These are phyloP conservation scores for Neurospora discreta DNA, from an alignment of 495 filamentous ascomycete genomes.

Conservation along the genomic window DNA sequence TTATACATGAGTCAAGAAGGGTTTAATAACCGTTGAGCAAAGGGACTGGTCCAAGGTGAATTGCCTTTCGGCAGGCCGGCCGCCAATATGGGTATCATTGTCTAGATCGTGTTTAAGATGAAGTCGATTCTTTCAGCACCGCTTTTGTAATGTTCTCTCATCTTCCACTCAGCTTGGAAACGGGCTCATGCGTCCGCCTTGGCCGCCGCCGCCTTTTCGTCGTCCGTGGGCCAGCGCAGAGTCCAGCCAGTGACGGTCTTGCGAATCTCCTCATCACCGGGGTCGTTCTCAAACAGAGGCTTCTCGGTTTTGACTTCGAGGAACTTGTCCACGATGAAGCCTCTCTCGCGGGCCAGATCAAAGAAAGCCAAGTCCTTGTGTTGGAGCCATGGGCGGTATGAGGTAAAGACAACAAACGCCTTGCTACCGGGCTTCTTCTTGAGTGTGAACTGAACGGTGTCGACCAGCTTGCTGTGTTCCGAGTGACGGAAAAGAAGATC, in stretches of 20 bases:
- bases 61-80: not conserved
- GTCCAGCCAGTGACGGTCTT: constrained; percentile 76
- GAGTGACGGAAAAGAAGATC: constrained; percentile 84
- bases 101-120: not conserved
- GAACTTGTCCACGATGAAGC: constrained; percentile 65
- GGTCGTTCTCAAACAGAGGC: constrained; percentile 81
- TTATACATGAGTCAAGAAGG: too few species aligned
- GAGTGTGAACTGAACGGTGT: constrained; percentile 54
- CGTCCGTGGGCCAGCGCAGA: constrained; percentile 38
- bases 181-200: not conserved
- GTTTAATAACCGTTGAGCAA: not conserved
- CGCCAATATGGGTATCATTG: not conserved
- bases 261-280: constrained; percentile 62
- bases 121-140: not conserved
- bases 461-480: constrained; percentile 66
- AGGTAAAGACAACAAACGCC: constrained; percentile 85
- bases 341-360: constrained; percentile 51
- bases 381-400: constrained; percentile 81
- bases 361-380: constrained; percentile 82
- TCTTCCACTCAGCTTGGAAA: not conserved
- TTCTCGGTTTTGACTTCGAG: constrained; percentile 70
- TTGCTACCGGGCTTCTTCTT: constrained; percentile 40
- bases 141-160: not conserved
- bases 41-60: not conserved
- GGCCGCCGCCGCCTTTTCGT: constrained; percentile 4